Base-by-base conservation (phyloP, 371 early-diverging fungal genomes). In the Mortierella sp. region DNA sequence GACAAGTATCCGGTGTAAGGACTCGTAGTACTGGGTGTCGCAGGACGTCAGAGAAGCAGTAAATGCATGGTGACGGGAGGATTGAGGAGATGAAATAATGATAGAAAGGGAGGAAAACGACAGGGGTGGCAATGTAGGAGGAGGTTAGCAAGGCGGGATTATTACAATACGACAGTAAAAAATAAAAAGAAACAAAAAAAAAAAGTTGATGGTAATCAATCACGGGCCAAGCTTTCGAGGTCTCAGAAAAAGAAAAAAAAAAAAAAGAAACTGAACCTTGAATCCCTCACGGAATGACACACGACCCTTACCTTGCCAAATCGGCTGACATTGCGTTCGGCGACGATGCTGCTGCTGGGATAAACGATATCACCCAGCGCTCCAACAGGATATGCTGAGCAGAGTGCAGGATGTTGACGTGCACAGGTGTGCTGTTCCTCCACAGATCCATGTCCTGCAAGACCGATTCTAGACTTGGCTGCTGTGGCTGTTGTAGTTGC, bases 331-430 rank as follows among this genome's bases (percentile, higher is more conserved):
- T 18, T 49, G 73, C 32, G n/a, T 41, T 58, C 11, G 80, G 80
- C 18, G 68, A 77, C 5, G 72, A 60, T 7, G 68, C 41, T 6
- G 80, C 41, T 32, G 75, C 54, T 0, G 81, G 81, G 5, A 78
- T 81, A 29, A 77, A 84, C 41, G 84, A 84, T n/a, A 84, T 84
- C n/a, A 84, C 84, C 84, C 84, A 84, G 46, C 84, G 84, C 48
- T 84, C 84, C 32, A 84, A 74, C 1, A 84, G 63, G 24, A 73
- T 74, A 74, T 81, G 78, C 56, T 80, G 71, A 11, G 78, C 78
- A 51, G 75, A 38, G 32, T 84, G 84, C 6, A 84, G 71, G 71
- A 84, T 81, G 51, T 84, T 84, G 68, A 84, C 77, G 49, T 84
- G 81, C n/a, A 84, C 84, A 5, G 84, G 81, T 11, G 81, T 80